Conservation (phyloP, 2,329 filamentous ascomycete genomes). For the Macrophomina phaseolina region DNA sequence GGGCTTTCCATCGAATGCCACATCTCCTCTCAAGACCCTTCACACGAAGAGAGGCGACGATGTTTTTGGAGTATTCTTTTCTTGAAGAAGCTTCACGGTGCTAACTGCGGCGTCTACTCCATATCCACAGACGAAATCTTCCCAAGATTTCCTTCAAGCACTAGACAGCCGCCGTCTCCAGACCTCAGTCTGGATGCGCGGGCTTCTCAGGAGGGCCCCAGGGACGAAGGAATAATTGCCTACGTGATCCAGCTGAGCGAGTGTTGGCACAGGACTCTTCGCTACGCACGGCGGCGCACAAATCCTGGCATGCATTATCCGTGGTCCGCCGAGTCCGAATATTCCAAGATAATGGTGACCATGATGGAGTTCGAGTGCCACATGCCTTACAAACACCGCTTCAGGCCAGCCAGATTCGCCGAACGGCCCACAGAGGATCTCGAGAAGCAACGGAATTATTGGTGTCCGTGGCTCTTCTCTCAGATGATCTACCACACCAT, state of each 20-base stretch:
- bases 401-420: constrained; percentile 55
- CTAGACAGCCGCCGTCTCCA: constrained; percentile 35
- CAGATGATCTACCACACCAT: constrained; percentile 62
- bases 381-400: constrained; percentile 58
- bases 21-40: constrained; percentile 26
- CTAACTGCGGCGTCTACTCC: constrained; percentile 39
- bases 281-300: constrained; percentile 55
- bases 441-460: constrained; percentile 55
- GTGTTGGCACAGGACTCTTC: constrained; percentile 55
- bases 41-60: constrained; percentile 39
- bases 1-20: constrained; percentile 48
- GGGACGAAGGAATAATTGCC: constrained; percentile 50
- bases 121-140: constrained; percentile 40
- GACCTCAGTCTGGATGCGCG: constrained; percentile 33
- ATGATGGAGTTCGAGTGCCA: constrained; percentile 60
- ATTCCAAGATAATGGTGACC: constrained; percentile 56
- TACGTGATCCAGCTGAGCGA: constrained; percentile 56
- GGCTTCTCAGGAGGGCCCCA: constrained; percentile 27
- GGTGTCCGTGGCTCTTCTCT: constrained; percentile 59
- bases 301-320: constrained; percentile 51
- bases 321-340: constrained; percentile 60
- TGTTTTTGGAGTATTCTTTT: constrained; percentile 44
- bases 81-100: constrained; percentile 40
- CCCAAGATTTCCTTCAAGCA: constrained; percentile 49
- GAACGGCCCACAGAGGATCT: constrained; percentile 51